Conservation (phyloP, 2,329 filamentous ascomycete species). For the Lomentospora prolificans region DNA sequence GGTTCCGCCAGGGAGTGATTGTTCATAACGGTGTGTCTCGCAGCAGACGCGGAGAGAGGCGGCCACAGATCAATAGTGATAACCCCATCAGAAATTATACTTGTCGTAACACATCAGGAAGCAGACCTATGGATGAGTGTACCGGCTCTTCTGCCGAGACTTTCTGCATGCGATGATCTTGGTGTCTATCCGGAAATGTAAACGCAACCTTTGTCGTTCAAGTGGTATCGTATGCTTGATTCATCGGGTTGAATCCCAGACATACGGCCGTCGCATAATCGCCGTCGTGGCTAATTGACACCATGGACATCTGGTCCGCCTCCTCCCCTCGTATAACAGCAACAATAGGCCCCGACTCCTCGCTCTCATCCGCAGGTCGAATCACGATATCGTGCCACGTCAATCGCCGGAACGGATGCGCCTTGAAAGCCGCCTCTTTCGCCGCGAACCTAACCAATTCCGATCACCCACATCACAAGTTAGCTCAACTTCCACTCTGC, state of each 20-base stretch:
- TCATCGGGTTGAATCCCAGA: constrained; percentile 29
- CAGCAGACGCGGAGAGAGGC: too few relatives aligned
- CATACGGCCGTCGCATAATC: constrained; percentile 69
- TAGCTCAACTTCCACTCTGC: neutral
- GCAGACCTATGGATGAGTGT: too few relatives aligned
- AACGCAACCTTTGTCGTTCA: too few relatives aligned
- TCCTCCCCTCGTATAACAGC: constrained; percentile 12
- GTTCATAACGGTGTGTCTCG: too few relatives aligned
- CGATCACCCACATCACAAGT: neutral
- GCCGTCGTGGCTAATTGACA: constrained; percentile 83
- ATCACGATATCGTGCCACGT: constrained; percentile 53
- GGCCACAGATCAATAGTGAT: too few relatives aligned
- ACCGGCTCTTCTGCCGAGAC: too few relatives aligned
- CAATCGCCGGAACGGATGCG: constrained; percentile 48
- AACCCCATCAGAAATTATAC: too few relatives aligned
- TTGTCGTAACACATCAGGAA: too few relatives aligned
- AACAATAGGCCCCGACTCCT: neutral
- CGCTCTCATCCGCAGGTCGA: constrained; percentile 4
- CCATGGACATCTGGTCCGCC: constrained; percentile 45
- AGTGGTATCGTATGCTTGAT: neutral
- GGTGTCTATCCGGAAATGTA: too few relatives aligned
- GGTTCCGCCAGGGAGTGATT: too few relatives aligned
- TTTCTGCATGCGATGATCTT: too few relatives aligned
- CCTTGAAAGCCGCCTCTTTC: constrained; percentile 68
- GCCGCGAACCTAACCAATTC: constrained; percentile 55